Evolutionary conservation across 129 eudicot genomes (phyloP).

Genomic region (Ambrosia artemisiifolia): DNA sequence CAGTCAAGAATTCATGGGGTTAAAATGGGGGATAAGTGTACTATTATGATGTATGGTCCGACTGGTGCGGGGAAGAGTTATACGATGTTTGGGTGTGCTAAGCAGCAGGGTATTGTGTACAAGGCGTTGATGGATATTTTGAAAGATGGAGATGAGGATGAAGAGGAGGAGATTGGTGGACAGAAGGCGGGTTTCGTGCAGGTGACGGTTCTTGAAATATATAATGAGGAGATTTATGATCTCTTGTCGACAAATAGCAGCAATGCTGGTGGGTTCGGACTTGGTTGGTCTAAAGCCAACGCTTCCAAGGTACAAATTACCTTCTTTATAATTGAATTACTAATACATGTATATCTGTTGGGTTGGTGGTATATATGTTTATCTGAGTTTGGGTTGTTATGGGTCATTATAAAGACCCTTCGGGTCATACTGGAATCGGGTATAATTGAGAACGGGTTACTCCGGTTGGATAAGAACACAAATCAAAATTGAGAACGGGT

Average conservation of each 20-base stretch:
- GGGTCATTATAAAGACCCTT: no score
- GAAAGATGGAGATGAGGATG: constrained; percentile 46
- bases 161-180: not conserved
- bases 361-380: not conserved
- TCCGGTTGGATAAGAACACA: no score
- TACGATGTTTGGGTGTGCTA: constrained; percentile 85
- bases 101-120: constrained; percentile 91
- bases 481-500: no score
- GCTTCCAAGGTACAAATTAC: constrained; percentile 64
- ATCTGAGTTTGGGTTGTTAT: no score
- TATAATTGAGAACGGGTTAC: no score
- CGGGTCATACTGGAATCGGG: no score
- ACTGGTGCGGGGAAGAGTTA: constrained; percentile 97
- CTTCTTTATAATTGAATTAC: not conserved
- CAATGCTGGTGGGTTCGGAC: constrained; percentile 55
- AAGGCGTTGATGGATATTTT: constrained; percentile 69
- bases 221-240: constrained; percentile 95
- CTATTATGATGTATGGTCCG: constrained; percentile 96
- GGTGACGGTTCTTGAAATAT: constrained; percentile 83
- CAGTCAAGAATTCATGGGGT: constrained; percentile 76
- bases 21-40: constrained; percentile 83
- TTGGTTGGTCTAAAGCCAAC: constrained; percentile 67
- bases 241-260: constrained; percentile 49
- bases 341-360: not conserved
- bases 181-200: constrained; percentile 67